phyloP scores from a whole-genome alignment of 306 rosid species.

The Citrullus colocynthis region DNA sequence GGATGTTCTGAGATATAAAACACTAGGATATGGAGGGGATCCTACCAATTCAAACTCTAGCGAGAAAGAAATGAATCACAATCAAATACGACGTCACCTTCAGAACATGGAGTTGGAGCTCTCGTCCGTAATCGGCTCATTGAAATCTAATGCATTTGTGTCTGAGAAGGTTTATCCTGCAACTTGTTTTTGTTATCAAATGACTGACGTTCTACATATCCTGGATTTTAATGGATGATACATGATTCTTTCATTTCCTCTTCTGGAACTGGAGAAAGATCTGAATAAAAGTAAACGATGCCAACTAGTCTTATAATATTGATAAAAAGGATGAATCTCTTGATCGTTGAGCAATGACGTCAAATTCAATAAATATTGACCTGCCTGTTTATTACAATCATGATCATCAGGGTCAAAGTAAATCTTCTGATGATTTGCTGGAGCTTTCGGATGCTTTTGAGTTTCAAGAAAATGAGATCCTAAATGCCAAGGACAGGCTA shows the following conservation, averaged over 20 bases:
- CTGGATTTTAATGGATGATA: not conserved
- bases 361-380: not conserved
- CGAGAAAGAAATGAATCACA: constrained; percentile 18
- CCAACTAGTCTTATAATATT: not conserved
- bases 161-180: constrained; percentile 23
- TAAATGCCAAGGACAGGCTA: constrained; percentile 46
- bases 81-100: constrained; percentile 38
- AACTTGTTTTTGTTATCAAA: not conserved
- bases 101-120: constrained; percentile 55
- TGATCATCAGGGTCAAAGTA: constrained; percentile 36
- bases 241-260: not conserved
- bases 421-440: constrained; percentile 39
- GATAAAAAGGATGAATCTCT: not conserved
- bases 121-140: constrained; percentile 29
- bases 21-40: constrained; percentile 17
- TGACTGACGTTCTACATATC: not conserved
- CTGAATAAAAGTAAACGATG: not conserved
- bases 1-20: constrained; percentile 23
- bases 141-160: constrained; percentile 35
- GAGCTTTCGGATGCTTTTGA: constrained; percentile 58
- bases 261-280: not conserved
- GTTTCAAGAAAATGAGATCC: constrained; percentile 74
- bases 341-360: not conserved
- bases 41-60: constrained; percentile 17
- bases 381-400: constrained; percentile 6